Base-by-base conservation (phyloP, 345 rosid genomes). In the Rhizophora mangle region DNA sequence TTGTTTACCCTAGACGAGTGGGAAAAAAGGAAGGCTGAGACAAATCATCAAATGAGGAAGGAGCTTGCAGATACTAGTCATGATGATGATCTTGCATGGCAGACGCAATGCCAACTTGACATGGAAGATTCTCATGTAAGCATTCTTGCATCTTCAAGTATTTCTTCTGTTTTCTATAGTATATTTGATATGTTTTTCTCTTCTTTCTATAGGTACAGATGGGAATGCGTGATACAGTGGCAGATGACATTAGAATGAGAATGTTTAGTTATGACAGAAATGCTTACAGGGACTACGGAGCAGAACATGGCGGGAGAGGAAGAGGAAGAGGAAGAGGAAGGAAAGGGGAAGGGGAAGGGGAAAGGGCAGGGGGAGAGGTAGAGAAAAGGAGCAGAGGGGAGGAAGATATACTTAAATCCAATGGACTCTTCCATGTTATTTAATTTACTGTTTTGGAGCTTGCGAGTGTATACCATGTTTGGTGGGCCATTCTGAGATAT, bases 71-170 rank as follows among this genome's bases (percentile, higher is more conserved):
- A 85, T 69, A 84, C 80, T 15, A 89, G 77, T 34, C 63, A 49
- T 2, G 97, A 91, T 73, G 93, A 89, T 80, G 90, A 88, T 77
- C 81, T 94, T 65, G 98, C 96, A 43, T 72, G 91, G 90, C 86
- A 87, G 85, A 90, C 91, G 65, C 97, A 89, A 81, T 73, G 80
- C 72, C 92, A 89, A 80, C 87, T 88, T 59, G 96, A 91, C 74
- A 69, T 88, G 77, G 96, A 86, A 82, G 89, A 91, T 80, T 82
- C 81, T 81, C 71, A 85, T 77, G 97, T 87, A 63, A 68, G 86
- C 71, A 60, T 62, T 36, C 56, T 70, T 55, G 19, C 69, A 60
- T 76, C 64, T 68, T 66, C 66, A 13, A 11, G 24, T 15, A 8
- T 31, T 58, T 11, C 30, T 34, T n/a, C 6, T 31, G 56, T 63